Conservation (phyloP, 805 yeast genomes). For the Kuraishia ogatae region DNA sequence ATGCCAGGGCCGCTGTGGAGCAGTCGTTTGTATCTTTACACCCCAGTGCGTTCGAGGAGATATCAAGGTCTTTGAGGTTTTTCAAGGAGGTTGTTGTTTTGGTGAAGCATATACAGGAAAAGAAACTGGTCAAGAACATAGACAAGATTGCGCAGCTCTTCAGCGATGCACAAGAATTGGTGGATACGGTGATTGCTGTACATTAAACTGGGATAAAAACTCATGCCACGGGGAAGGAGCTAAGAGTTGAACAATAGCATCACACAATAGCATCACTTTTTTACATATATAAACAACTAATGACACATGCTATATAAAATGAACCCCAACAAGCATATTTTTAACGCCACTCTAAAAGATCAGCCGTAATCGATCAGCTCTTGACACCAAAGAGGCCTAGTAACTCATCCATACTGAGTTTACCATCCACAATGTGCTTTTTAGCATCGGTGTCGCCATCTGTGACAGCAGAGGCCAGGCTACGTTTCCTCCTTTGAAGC, state of each 20-base stretch:
- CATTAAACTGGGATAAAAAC: neutral
- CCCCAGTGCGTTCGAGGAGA: slow-evolving; percentile 13
- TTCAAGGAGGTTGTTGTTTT: slow-evolving; percentile 15
- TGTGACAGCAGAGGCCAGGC: slow-evolving; percentile 21
- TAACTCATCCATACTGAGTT: slow-evolving; percentile 8
- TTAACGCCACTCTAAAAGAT: neutral
- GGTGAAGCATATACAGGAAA: slow-evolving; percentile 10
- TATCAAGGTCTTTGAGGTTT: slow-evolving; percentile 14
- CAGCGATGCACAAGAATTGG: slow-evolving; percentile 8
- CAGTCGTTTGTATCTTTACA: slow-evolving; percentile 12
- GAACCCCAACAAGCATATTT: neutral
- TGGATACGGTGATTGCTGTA: slow-evolving; percentile 4
- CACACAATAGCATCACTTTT: neutral
- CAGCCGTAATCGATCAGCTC: neutral
- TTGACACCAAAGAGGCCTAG: slow-evolving; percentile 8
- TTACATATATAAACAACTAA: neutral
- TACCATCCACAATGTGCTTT: slow-evolving; percentile 5
- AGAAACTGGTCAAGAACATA: slow-evolving; percentile 10
- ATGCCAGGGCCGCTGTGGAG: slow-evolving; percentile 8
- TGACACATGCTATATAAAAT: neutral
- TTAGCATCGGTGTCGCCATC: slow-evolving; percentile 14
- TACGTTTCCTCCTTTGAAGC: slow-evolving; percentile 26
- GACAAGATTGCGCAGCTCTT: slow-evolving; percentile 6
- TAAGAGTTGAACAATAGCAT: neutral
- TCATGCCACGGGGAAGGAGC: neutral